Base-by-base conservation (phyloP, 1,284 basidiomycete species). In the Moesziomyces globuligerus region DNA sequence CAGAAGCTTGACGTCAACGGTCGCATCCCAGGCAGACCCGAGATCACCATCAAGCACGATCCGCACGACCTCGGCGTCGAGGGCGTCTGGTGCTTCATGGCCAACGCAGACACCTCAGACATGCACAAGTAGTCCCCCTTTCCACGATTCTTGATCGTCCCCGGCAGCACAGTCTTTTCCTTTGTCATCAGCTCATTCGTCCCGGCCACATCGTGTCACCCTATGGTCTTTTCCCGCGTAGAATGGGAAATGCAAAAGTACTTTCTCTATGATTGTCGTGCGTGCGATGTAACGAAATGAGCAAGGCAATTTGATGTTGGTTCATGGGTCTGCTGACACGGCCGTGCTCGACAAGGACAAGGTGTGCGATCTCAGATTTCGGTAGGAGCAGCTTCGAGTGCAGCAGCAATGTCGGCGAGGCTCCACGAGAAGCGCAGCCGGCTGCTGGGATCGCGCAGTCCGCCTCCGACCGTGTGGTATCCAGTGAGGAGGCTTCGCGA, bases 71-170 rank as follows among this genome's bases (percentile, higher is more conserved):
- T 82, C 28, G 75, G 70, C 18, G 74, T 81, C 11, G 74, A 78
- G 37, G 64, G 66, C 17, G 77, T 81, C 3, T 82, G 80, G 80
- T 52, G 52, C 34, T 73, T 65, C 29, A 81, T 81, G 79, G 79
- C 76, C 13, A 68, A 72, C 15, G 72, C 70, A 3, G 69, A 73
- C 34, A 59, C 78, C 0, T 49, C 52, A 3, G 77, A 82, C 42
- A 70, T 82, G 75, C 62, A 66, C 58, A 50, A 73, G 39, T 80
- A 59, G n/a, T n/a, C n/a, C n/a, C n/a, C n/a, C n/a, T n/a, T n/a
- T n/a, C n/a, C n/a, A n/a, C n/a, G n/a, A 48, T 37, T n/a, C 25
- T 21, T n/a, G n/a, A 11, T 43, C 25, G 29, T 21, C 15, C 10
- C 18, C 11, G 18, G 24, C 40, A n/a, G n/a, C n/a, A n/a, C n/a